Evolutionary conservation across 2,329 filamentous ascomycete species (phyloP), one percentile per base, ranked within the genome.

Genomic region (Talaromyces sp.): DNA sequence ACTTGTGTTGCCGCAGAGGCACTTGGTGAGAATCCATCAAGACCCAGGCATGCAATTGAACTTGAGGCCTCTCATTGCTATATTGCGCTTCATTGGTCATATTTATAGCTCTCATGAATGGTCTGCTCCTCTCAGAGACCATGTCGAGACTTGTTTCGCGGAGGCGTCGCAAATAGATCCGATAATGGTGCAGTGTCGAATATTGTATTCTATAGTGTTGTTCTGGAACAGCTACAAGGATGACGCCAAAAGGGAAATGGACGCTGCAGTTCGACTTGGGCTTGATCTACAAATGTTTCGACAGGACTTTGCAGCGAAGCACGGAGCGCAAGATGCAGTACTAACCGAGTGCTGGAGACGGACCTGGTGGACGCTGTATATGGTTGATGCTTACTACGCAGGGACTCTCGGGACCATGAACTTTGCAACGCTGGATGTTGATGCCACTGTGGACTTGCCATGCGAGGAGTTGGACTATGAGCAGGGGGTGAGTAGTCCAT

Each of bases 351-450:
- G 66, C 71, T 92, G 89, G 73, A 69, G 73, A 55, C 66, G 73
- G 17, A 75, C 73, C 8, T 75, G 73, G 72, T 75, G 73, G 73
- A 67, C 67, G 64, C 42, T 75, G 27, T 93, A 88, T 70, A 83
- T 89, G 15, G 83, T 90, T 10, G 91, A 95, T 69, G 89, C 88
- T 57, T 88, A 93, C 81, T 84, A 93, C 65, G 88, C 91, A 2
- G 90, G 89, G 4, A 87, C 66, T 32, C 60, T 68, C n/a, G 68
- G 67, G 8, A 70, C 69, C 2, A 69, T 65, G 67, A 68, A 65
- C 3, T 68, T 71, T 30, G 57, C 55, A 11, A 58, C 68, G 13
- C 32, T 64, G 33, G 62, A 69, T 9, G 62, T 74, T 22, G 62
- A 68, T 13, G 58, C 61, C 2, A 71, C 69, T 0, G 67, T 67